A percentile compares a stretch with the other conserved stretches of the same genome.
Evolutionary conservation across 116 monocot genomes (phyloP).

Genomic region (Phalaenopsis hybrid): DNA sequence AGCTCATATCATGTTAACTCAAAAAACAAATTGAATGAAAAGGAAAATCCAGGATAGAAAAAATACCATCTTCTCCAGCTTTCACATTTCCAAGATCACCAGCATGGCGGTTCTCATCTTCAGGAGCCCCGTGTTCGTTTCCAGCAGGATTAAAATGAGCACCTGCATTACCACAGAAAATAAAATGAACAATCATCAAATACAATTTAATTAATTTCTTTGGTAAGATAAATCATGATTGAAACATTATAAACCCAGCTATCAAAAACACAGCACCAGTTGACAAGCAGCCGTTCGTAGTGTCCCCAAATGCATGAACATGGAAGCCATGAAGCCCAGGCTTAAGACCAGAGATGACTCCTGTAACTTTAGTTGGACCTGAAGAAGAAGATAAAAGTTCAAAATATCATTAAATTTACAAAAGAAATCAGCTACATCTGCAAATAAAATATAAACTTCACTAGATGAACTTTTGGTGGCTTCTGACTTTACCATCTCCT

Average conservation of each 20-base stretch:
- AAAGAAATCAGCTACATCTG: not conserved
- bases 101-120: slow-evolving; percentile 78
- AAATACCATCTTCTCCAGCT: slow-evolving; percentile 72
- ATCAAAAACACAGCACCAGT: slow-evolving; percentile 43
- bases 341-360: slow-evolving; percentile 62
- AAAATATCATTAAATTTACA: not conserved
- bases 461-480: not conserved
- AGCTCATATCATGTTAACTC: not conserved
- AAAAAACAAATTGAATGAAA: not conserved
- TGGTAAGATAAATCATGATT: not conserved
- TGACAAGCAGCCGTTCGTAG: slow-evolving; percentile 96
- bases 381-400: not conserved
- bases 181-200: not conserved
- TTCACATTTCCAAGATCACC: slow-evolving; percentile 96
- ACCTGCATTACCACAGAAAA: slow-evolving; percentile 30
- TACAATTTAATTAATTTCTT: not conserved
- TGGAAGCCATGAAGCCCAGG: slow-evolving; percentile 94
- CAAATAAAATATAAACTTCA: not conserved
- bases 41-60: not conserved
- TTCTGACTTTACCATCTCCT: slow-evolving; percentile 49
- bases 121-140: slow-evolving; percentile 81
- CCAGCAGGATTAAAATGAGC: slow-evolving; percentile 89
- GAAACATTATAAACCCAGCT: not conserved
- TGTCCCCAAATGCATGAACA: slow-evolving; percentile 92
- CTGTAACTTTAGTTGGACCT: slow-evolving; percentile 69